Conservation (phyloP, 441 rosid species). For the Jatropha multifida region DNA sequence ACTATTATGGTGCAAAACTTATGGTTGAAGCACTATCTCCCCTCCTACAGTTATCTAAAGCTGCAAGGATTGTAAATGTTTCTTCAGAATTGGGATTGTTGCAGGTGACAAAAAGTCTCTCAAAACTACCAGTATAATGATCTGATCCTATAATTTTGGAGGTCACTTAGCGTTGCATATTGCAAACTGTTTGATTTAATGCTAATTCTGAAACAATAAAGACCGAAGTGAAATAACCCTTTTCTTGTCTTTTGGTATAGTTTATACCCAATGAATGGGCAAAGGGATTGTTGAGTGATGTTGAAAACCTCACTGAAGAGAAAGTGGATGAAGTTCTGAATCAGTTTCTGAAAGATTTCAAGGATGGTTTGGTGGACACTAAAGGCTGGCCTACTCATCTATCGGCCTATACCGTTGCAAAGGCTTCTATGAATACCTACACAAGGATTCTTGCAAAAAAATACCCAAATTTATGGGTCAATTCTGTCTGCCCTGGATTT, state of each 20-base stretch:
- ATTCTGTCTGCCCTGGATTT: slow-evolving; percentile 54
- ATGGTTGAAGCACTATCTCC: slow-evolving; percentile 50
- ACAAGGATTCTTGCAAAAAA: slow-evolving; percentile 53
- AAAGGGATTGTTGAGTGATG: slow-evolving; percentile 41
- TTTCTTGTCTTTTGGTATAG: slow-evolving; percentile 23
- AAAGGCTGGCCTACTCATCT: slow-evolving; percentile 54
- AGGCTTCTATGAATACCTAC: slow-evolving; percentile 55
- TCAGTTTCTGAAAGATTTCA: slow-evolving; percentile 47
- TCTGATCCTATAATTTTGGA: background rate
- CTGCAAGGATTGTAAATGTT: slow-evolving; percentile 51
- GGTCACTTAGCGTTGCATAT: too few species aligned
- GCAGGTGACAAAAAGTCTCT: slow-evolving; percentile 33
- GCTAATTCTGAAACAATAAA: too few species aligned
- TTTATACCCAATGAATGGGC: slow-evolving; percentile 44
- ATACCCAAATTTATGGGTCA: slow-evolving; percentile 42
- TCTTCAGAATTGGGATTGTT: slow-evolving; percentile 43
- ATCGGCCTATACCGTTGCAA: slow-evolving; percentile 44
- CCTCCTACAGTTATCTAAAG: slow-evolving; percentile 50
- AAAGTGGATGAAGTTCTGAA: slow-evolving; percentile 45
- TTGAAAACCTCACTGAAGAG: slow-evolving; percentile 48
- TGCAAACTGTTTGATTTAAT: too few species aligned
- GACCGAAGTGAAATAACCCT: too few species aligned
- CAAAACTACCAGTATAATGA: background rate
- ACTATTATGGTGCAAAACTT: slow-evolving; percentile 52
- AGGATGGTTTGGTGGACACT: slow-evolving; percentile 37